Conservation (phyloP, 805 yeast genomes). For the Lipomyces yamadae region DNA sequence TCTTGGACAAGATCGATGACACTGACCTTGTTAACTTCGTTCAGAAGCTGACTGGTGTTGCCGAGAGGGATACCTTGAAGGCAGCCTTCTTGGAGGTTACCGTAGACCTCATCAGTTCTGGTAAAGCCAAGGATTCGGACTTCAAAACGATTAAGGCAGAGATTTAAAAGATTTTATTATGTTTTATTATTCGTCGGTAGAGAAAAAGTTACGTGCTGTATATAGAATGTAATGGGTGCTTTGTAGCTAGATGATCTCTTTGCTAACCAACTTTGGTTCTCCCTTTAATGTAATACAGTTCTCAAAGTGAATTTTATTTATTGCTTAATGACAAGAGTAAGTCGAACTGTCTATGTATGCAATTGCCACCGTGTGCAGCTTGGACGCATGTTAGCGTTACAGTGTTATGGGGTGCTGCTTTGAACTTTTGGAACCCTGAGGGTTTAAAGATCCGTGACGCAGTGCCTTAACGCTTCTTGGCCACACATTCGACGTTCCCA, state of each 20-base stretch:
- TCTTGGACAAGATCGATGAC: slow-evolving; percentile 83
- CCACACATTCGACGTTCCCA: no score
- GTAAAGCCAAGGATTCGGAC: slow-evolving; percentile 58
- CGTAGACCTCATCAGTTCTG: slow-evolving; percentile 57
- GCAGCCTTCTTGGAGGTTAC: slow-evolving; percentile 61
- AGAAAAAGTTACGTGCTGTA: not conserved
- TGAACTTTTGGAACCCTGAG: no score
- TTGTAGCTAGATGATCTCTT: not conserved
- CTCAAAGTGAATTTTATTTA: not conserved
- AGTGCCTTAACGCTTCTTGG: no score
- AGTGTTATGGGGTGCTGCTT: no score
- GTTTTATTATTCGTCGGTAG: not conserved
- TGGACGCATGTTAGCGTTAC: no score
- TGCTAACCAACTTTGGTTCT: no score
- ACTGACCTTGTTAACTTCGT: slow-evolving; percentile 77
- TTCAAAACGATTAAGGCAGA: slow-evolving; percentile 51
- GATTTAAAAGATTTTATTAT: not conserved
- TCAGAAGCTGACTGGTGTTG: slow-evolving; percentile 60
- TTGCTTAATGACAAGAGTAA: not conserved
- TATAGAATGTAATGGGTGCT: no score
- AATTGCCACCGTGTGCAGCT: no score
- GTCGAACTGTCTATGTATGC: not conserved
- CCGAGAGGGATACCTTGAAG: slow-evolving; percentile 62
- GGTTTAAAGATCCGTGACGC: no score
- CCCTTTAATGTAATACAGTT: no score